phyloP scores from a whole-genome alignment of 345 rosid genomes.

The Hibiscus mutabilis region DNA sequence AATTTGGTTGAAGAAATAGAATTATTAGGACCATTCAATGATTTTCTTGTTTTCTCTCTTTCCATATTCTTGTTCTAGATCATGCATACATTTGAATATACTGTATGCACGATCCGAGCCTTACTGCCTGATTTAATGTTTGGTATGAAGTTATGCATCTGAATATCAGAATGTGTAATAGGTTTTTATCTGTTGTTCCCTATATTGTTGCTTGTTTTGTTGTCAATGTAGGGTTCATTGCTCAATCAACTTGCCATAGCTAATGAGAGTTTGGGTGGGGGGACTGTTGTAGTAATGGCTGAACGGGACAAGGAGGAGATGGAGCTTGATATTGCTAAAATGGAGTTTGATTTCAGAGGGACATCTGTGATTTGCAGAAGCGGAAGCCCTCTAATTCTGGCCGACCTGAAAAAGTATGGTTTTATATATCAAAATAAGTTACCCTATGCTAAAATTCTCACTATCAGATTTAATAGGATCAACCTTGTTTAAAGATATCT shows the following conservation, averaged over 20 bases:
- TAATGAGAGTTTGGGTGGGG: slow-evolving; percentile 75
- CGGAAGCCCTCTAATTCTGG: slow-evolving; percentile 65
- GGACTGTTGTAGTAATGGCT: slow-evolving; percentile 69
- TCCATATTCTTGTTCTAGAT: neutral
- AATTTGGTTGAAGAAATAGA: neutral
- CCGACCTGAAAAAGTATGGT: slow-evolving; percentile 58
- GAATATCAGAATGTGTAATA: neutral
- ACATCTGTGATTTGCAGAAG: slow-evolving; percentile 70
- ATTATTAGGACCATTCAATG: neutral
- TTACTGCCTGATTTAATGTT: neutral
- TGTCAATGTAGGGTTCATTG: slow-evolving; percentile 47
- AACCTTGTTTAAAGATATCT: neutral
- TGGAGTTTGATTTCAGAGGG: slow-evolving; percentile 72
- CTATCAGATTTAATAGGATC: neutral
- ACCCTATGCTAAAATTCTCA: neutral
- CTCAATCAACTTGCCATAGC: slow-evolving; percentile 64
- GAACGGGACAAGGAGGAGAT: slow-evolving; percentile 77
- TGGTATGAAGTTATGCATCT: neutral
- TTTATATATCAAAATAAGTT: slow-evolving; percentile 4
- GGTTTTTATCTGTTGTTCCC: neutral
- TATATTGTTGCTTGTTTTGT: slow-evolving; percentile 7
- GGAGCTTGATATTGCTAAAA: slow-evolving; percentile 71
- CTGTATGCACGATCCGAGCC: neutral
- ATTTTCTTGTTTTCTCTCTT: neutral
- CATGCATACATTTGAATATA: neutral